Evolutionary conservation across 768 basidiomycete genomes (phyloP), one percentile per base, ranked within the genome.

Genomic region (Wakefieldia striispora): DNA sequence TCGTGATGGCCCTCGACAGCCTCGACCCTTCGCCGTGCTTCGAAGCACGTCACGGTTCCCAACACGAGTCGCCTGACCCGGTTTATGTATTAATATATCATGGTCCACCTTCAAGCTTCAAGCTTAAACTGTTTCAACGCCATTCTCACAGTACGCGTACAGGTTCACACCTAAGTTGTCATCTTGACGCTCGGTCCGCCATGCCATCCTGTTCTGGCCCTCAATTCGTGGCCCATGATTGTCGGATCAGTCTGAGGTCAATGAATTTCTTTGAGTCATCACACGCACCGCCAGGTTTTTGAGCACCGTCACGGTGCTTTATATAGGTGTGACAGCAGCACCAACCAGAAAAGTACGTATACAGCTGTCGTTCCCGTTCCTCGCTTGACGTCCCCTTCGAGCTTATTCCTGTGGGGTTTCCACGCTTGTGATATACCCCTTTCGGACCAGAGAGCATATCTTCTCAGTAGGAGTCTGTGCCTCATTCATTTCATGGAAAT

Each of bases 401-500:
- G 19, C 31, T 7, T 17, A 35, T 45, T 33, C 29, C 35, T 41
- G n/a, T 24, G 49, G 20, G 31, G 23, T 38, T 43, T 45, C 29
- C 35, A 17, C 46, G 26, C 47, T 29, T 17, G 6, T 19, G 13
- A 26, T 33, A 42, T 39, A 16, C 44, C 41, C 34, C 16, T 50
- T 50, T 40, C 29, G 14, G 45, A 9, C 23, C 43, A 47, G 21
- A 24, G 17, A 24, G 40, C 42, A 27, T 45, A 43, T 9, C 20
- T 31, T 39, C 29, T 29, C 29, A 29, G 34, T 51, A 39, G 47
- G 47, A 21, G n/a, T 49, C 54, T 40, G 40, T 40, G 34, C 29
- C 36, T 34, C 50, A 40, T 45, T 52, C 45, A 51, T 56, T 27
- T 43, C 46, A 23, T 31, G 38, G 51, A 48, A 53, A 55, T 47